Evolutionary conservation across 306 rosid genomes (phyloP).

Genomic region (Dryas drummondii): DNA sequence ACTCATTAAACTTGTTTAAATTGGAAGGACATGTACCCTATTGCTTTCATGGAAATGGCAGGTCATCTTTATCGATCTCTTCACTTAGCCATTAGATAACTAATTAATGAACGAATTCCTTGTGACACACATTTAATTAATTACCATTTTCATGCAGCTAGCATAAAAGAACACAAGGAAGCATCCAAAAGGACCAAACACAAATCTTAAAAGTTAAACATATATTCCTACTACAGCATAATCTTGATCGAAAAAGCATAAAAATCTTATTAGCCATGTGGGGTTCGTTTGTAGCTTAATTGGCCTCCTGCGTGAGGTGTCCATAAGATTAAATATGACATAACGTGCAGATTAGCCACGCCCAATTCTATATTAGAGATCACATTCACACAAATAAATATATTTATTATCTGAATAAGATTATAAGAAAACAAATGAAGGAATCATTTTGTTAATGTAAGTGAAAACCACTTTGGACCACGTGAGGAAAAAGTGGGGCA

Average conservation of each 20-base stretch:
- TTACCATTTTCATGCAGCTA: no score
- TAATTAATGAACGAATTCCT: no score
- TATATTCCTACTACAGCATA: background rate
- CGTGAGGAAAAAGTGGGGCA: background rate
- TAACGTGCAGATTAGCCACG: background rate
- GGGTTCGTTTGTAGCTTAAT: background rate
- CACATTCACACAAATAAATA: background rate
- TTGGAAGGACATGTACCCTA: no score
- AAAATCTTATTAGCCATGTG: conserved; percentile 11
- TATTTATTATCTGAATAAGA: background rate
- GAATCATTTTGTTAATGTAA: background rate
- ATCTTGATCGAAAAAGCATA: background rate
- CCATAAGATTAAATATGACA: background rate
- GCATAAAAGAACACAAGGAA: background rate
- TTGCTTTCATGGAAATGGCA: no score
- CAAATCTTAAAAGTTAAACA: background rate
- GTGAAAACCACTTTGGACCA: background rate
- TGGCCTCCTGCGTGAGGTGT: background rate
- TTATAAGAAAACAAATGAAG: background rate
- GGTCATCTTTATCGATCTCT: no score
- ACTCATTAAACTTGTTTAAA: no score
- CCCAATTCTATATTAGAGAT: background rate
- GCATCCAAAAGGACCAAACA: background rate
- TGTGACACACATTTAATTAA: no score
- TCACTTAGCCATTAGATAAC: no score